Conservation (phyloP, 2,329 filamentous ascomycete species). For the Paecilomyces sp. region DNA sequence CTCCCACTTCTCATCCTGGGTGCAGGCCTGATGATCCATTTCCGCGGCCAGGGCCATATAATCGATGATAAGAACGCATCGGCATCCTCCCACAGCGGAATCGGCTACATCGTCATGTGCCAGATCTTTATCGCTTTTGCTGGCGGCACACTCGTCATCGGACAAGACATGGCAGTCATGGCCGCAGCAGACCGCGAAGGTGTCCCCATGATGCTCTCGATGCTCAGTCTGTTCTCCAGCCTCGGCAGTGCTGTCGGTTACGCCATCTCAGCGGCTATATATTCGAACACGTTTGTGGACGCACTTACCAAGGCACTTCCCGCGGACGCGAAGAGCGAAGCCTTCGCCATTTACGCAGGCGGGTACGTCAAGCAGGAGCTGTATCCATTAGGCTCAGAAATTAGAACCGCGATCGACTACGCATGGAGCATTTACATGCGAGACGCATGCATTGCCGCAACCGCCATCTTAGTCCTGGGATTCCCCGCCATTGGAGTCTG, state of each 20-base stretch:
- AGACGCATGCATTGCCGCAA: slow-evolving; percentile 19
- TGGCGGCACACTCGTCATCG: slow-evolving; percentile 43
- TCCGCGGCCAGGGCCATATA: slow-evolving; percentile 33
- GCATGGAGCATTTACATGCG: slow-evolving; percentile 25
- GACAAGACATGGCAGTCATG: slow-evolving; percentile 48
- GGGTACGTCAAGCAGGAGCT: slow-evolving; percentile 19
- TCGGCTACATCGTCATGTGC: slow-evolving; percentile 42
- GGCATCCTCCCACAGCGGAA: slow-evolving; percentile 14
- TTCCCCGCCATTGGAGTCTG: slow-evolving; percentile 18
- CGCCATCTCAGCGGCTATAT: slow-evolving; percentile 5
- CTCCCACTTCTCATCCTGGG: slow-evolving; percentile 41
- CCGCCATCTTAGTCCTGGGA: slow-evolving; percentile 15
- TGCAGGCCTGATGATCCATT: slow-evolving; percentile 44
- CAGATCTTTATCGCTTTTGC: slow-evolving; percentile 44
- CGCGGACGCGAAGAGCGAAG: slow-evolving; percentile 10
- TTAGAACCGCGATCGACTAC: slow-evolving; percentile 20
- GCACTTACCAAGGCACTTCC: slow-evolving; percentile 10
- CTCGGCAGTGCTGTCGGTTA: slow-evolving; percentile 14
- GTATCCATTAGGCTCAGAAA: slow-evolving; percentile 18
- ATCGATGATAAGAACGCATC: neutral
- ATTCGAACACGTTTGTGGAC: slow-evolving; percentile 13
- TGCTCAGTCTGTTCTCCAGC: slow-evolving; percentile 13
- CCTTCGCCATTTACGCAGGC: slow-evolving; percentile 14
- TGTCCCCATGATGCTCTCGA: slow-evolving; percentile 29
- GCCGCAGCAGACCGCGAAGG: slow-evolving; percentile 44